Evolutionary conservation across 2,329 filamentous ascomycete species (phyloP).

Genomic region (Aspergillus neoniger): DNA sequence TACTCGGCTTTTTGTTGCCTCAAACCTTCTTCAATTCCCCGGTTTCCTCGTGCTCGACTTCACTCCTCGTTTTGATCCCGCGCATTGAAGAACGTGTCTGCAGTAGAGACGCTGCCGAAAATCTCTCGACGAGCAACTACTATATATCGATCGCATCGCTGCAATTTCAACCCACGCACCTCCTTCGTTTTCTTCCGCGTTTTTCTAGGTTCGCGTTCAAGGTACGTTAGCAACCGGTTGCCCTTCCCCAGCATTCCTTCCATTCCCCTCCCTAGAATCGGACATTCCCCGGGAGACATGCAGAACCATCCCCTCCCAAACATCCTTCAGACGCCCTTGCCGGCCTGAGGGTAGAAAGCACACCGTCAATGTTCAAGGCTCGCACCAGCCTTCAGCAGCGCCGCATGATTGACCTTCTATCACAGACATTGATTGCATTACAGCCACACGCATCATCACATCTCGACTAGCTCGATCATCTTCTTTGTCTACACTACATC

Average conservation of each 20-base stretch:
- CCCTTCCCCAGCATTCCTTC: slow-evolving; percentile 34
- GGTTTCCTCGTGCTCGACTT: slow-evolving; percentile 21
- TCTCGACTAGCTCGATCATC: not conserved
- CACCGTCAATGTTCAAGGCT: slow-evolving; percentile 12
- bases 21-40: slow-evolving; percentile 18
- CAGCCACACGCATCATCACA: slow-evolving; percentile 10
- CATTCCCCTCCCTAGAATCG: slow-evolving; percentile 26
- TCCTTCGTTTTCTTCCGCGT: slow-evolving; percentile 1
- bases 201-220: slow-evolving; percentile 12
- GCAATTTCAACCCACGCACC: not conserved
- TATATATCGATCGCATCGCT: not conserved
- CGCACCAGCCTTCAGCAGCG: slow-evolving; percentile 7
- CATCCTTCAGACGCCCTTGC: slow-evolving; percentile 15
- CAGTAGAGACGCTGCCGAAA: not conserved
- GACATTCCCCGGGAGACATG: slow-evolving; percentile 31
- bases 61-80: slow-evolving; percentile 18
- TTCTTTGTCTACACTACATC: not conserved
- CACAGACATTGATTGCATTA: not conserved
- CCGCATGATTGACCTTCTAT: slow-evolving; percentile 7
- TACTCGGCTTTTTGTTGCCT: slow-evolving; percentile 13
- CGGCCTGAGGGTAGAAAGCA: slow-evolving; percentile 19
- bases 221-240: slow-evolving; percentile 25
- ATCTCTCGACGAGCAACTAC: slow-evolving; percentile 1
- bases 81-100: slow-evolving; percentile 19
- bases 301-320: slow-evolving; percentile 18